Conservation (phyloP, 306 rosid genomes). For the Pyrus pyrifolia region DNA sequence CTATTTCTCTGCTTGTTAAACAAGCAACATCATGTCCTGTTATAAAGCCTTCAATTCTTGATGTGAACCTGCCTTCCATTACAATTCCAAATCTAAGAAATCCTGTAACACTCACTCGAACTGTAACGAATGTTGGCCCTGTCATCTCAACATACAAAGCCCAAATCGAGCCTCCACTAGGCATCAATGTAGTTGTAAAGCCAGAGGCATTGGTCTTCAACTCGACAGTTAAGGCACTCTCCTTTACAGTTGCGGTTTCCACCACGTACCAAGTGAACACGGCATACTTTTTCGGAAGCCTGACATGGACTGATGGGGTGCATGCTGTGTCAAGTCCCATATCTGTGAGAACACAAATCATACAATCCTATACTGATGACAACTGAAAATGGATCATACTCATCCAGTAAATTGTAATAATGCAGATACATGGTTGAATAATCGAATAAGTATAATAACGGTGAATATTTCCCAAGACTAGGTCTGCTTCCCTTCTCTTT, state of each 20-base stretch:
- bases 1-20: conserved; percentile 19
- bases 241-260: conserved; percentile 24
- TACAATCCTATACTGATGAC: neutral
- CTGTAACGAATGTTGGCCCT: conserved; percentile 32
- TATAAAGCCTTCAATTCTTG: conserved; percentile 13
- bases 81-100: conserved; percentile 27
- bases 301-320: conserved; percentile 35
- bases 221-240: conserved; percentile 15
- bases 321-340: conserved; percentile 37
- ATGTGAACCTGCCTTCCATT: conserved; percentile 41
- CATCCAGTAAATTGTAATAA: neutral
- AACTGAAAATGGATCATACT: neutral
- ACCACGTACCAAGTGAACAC: conserved; percentile 17
- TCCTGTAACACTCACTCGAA: conserved; percentile 24
- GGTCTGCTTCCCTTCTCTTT: neutral
- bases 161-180: conserved; percentile 23
- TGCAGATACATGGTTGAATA: too few relatives aligned
- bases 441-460: neutral
- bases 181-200: conserved; percentile 13
- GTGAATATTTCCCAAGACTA: neutral
- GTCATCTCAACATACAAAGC: conserved; percentile 20
- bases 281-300: conserved; percentile 30
- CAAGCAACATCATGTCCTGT: conserved; percentile 20
- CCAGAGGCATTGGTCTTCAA: conserved; percentile 31
- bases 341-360: conserved; percentile 28